Base-by-base conservation (phyloP, 73 alveolate genomes). In the Durusdinium trenchii region DNA sequence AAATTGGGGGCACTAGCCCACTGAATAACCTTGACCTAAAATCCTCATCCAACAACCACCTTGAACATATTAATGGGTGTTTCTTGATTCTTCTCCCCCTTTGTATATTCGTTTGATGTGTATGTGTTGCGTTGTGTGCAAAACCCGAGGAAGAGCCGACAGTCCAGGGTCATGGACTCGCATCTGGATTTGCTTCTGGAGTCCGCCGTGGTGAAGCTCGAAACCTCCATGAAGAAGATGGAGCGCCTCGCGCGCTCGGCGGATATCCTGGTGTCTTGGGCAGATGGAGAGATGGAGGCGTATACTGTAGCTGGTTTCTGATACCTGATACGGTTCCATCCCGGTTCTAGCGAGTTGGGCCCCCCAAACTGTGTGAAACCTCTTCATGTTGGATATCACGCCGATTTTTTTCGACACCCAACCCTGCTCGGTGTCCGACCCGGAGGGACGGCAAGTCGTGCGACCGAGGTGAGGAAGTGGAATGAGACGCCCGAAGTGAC, bases 401-500 rank as follows among this genome's bases (percentile, higher is more conserved):
- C n/a, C n/a, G n/a, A n/a, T n/a, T n/a, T n/a, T n/a, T n/a, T n/a
- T n/a, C n/a, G n/a, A n/a, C n/a, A n/a, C n/a, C n/a, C n/a, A n/a
- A n/a, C n/a, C n/a, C n/a, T n/a, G n/a, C n/a, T n/a, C n/a, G n/a
- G n/a, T n/a, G n/a, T n/a, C n/a, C n/a, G n/a, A n/a, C n/a, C 73
- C 18, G 1, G 18, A 60, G 6, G 18, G 18, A 60, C n/a, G 30
- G 18, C 73, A 60, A 60, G n/a, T n/a, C n/a, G n/a, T n/a, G n/a
- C n/a, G n/a, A n/a, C n/a, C 16, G 85, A 81, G 91, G 91, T 81
- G 36, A 81, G 91, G 71, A 81, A 81, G 48, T 81, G 91, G 91
- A 81, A 81, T 30, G 91, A 81, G 23, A 67, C 50, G 47, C 91
- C 91, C 5, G 91, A 81, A 28, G 71, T 48, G 30, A 57, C 18